These are phyloP conservation scores for Fusarium paranaense DNA, from an alignment of 2,329 filamentous ascomycete genomes.

Conservation along the genomic window DNA sequence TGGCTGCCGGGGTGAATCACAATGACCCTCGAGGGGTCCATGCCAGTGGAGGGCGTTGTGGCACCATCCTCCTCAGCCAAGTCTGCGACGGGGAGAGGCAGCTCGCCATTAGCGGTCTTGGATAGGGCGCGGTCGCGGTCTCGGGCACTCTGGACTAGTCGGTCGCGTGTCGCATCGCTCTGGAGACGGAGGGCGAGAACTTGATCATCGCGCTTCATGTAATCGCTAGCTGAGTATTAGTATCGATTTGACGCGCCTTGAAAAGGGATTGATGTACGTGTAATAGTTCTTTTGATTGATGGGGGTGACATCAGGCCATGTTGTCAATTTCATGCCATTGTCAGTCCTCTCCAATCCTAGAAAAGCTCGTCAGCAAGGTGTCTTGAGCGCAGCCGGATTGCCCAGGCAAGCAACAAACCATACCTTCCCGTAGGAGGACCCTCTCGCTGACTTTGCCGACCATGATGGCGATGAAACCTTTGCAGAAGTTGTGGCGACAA, in stretches of 20 bases:
- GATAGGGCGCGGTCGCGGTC: conserved; percentile 89
- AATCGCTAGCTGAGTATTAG: conserved; percentile 73
- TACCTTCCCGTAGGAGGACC: conserved; percentile 72
- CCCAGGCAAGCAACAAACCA: conserved; percentile 19
- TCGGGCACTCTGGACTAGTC: conserved; percentile 86
- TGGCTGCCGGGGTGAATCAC: conserved; percentile 96
- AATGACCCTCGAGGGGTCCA: conserved; percentile 89
- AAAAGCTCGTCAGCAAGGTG: conserved; percentile 39
- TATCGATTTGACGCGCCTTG: background rate
- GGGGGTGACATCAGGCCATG: conserved; percentile 90
- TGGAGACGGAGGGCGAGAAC: conserved; percentile 89
- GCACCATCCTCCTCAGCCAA: conserved; percentile 69
- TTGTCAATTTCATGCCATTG: conserved; percentile 96
- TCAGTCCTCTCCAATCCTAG: conserved; percentile 93
- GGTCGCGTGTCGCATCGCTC: conserved; percentile 85
- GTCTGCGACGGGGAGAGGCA: conserved; percentile 70
- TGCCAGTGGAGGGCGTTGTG: conserved; percentile 67
- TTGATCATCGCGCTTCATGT: conserved; percentile 98
- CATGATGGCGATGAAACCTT: conserved; percentile 54
- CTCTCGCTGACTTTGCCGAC: conserved; percentile 75
- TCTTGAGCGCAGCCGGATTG: conserved; percentile 20
- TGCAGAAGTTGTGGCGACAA: conserved; percentile 25
- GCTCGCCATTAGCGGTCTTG: conserved; percentile 75
- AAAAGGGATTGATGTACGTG: conserved; percentile 67
- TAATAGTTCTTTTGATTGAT: conserved; percentile 99